A percentile compares a stretch with the other conserved stretches of the same genome.
Evolutionary conservation across 2,329 filamentous ascomycete genomes (phyloP).

Genomic region (Drechslera avenae): DNA sequence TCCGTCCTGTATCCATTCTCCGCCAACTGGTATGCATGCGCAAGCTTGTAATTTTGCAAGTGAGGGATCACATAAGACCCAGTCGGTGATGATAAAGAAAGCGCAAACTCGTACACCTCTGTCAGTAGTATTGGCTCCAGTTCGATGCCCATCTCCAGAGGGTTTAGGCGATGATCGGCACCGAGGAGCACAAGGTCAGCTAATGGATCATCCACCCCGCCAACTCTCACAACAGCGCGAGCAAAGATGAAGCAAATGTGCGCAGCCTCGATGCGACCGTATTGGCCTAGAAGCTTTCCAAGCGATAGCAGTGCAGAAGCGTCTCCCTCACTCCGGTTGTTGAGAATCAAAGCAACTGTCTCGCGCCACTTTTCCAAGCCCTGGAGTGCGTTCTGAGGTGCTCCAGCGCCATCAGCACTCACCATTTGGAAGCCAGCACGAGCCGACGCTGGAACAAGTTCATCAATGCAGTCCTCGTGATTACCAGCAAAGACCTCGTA

Average conservation of each 20-base stretch:
- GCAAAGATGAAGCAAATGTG: constrained; percentile 95
- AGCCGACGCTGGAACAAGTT: constrained; percentile 90
- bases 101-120: constrained; percentile 91
- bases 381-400: constrained; percentile 74
- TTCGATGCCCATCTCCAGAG: constrained; percentile 76
- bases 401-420: constrained; percentile 65
- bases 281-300: constrained; percentile 80
- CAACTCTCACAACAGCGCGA: constrained; percentile 70
- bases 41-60: constrained; percentile 86
- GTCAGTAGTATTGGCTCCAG: constrained; percentile 90
- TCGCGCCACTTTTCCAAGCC: constrained; percentile 95
- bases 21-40: constrained; percentile 82
- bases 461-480: constrained; percentile 90
- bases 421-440: constrained; percentile 91
- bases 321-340: constrained; percentile 85
- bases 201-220: constrained; percentile 80
- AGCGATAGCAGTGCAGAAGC: constrained; percentile 76
- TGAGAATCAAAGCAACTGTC: constrained; percentile 81
- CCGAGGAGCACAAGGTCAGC: constrained; percentile 83
- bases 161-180: constrained; percentile 75
- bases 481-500: constrained; percentile 96
- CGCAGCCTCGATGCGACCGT: constrained; percentile 87
- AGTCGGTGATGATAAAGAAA: constrained; percentile 67
- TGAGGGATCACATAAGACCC: constrained; percentile 71
- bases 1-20: constrained; percentile 82